Evolutionary conservation across 768 basidiomycete species (phyloP).

Genomic region (Tylopilus rubrobrunneus): DNA sequence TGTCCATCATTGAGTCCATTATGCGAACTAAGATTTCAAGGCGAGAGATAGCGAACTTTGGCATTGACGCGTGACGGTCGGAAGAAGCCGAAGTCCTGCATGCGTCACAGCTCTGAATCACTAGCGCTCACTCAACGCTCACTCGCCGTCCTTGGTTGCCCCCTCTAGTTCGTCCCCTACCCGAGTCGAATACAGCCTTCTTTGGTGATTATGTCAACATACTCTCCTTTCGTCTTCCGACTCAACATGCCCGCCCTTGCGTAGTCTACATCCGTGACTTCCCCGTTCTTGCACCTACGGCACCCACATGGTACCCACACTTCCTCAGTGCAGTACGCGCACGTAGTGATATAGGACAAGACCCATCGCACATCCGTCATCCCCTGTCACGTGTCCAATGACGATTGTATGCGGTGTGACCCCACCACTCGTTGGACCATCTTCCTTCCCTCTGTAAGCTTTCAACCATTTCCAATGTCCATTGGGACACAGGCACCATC

Average conservation of each 20-base stretch:
- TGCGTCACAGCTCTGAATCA: no score
- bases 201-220: constrained; percentile 77
- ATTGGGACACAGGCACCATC: constrained; percentile 12
- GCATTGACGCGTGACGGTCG: no score
- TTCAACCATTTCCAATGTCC: constrained; percentile 10
- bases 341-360: constrained; percentile 70
- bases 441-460: constrained; percentile 17
- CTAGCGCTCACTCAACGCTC: no score
- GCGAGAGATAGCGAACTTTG: no score
- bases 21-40: no score
- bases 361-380: constrained; percentile 52
- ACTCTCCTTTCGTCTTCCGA: constrained; percentile 30
- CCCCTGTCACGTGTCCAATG: constrained; percentile 65
- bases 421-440: constrained; percentile 62
- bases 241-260: constrained; percentile 46
- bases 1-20: no score
- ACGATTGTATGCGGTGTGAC: constrained; percentile 87
- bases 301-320: constrained; percentile 76
- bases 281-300: constrained; percentile 65
- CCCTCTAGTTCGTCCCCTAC: constrained; percentile 38
- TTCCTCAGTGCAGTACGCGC: constrained; percentile 76
- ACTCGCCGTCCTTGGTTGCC: no score
- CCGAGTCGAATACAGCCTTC: constrained; percentile 64
- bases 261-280: constrained; percentile 85
- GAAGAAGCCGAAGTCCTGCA: no score